These are phyloP conservation scores for Sarcodon sp. DNA, from an alignment of 768 basidiomycete species.

Conservation along the genomic window DNA sequence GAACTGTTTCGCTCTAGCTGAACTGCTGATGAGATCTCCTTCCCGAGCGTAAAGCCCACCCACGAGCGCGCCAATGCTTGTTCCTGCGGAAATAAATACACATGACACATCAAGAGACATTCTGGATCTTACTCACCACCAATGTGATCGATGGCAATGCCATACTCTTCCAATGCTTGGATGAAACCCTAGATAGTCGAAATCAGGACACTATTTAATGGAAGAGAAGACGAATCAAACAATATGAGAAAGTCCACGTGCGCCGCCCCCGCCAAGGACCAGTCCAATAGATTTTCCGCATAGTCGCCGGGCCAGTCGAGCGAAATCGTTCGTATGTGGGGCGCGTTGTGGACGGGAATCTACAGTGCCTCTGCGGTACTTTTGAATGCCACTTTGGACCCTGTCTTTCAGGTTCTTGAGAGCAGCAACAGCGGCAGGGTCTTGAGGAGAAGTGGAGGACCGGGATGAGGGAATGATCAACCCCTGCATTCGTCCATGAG, in stretches of 20 bases:
- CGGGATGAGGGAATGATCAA: slow-evolving; percentile 57
- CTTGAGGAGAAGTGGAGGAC: slow-evolving; percentile 41
- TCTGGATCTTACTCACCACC: slow-evolving; percentile 38
- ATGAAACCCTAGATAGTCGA: slow-evolving; percentile 60
- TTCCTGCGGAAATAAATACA: slow-evolving; percentile 28
- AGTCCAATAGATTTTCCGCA: slow-evolving; percentile 91
- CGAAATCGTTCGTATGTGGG: slow-evolving; percentile 85
- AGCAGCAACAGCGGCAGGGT: slow-evolving; percentile 79
- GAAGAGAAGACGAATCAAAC: slow-evolving; percentile 22
- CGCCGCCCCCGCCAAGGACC: slow-evolving; percentile 96
- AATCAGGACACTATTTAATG: slow-evolving; percentile 12
- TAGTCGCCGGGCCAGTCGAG: slow-evolving; percentile 77
- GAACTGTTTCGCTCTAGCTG: slow-evolving; percentile 86
- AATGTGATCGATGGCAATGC: slow-evolving; percentile 90
- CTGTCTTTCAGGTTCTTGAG: slow-evolving; percentile 88
- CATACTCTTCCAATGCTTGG: slow-evolving; percentile 81
- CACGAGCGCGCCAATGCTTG: slow-evolving; percentile 86
- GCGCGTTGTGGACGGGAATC: slow-evolving; percentile 60
- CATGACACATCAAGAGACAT: not conserved
- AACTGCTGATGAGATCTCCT: slow-evolving; percentile 76
- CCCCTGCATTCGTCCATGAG: slow-evolving; percentile 31
- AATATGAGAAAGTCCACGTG: slow-evolving; percentile 72
- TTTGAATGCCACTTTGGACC: slow-evolving; percentile 82
- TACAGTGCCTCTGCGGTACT: slow-evolving; percentile 59
- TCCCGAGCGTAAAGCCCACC: slow-evolving; percentile 94